These are phyloP conservation scores for Talaromyces liani DNA, from an alignment of 495 filamentous ascomycete genomes.

Conservation along the genomic window DNA sequence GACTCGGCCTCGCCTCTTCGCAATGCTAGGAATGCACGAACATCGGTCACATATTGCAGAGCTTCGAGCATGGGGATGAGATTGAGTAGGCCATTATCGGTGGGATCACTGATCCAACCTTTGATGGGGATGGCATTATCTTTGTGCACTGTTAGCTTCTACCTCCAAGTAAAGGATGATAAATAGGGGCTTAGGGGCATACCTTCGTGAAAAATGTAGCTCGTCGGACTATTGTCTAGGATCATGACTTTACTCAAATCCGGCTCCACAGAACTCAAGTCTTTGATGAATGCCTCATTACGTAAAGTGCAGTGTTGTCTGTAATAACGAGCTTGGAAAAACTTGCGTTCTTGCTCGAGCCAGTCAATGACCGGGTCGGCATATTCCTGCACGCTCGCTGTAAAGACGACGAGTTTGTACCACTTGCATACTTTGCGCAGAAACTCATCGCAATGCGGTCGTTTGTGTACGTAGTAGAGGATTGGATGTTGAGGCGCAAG, in stretches of 20 bases:
- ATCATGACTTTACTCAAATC: slow-evolving; percentile 98
- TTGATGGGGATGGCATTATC: slow-evolving; percentile 95
- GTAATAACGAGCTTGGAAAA: slow-evolving; percentile 87
- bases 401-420: slow-evolving; percentile 98
- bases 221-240: slow-evolving; percentile 93
- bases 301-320: slow-evolving; percentile 93
- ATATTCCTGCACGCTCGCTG: slow-evolving; percentile 95
- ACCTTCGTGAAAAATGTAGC: slow-evolving; percentile 99
- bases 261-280: slow-evolving; percentile 90
- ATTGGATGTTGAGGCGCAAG: slow-evolving; percentile 89
- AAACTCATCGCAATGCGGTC: slow-evolving; percentile 95
- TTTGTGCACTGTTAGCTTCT: slow-evolving; percentile 12
- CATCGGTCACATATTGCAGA: slow-evolving; percentile 92
- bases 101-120: slow-evolving; percentile 87
- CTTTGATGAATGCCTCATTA: slow-evolving; percentile 95
- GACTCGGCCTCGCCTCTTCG: slow-evolving; percentile 68
- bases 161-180: not conserved
- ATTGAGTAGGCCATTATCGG: slow-evolving; percentile 83
- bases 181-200: slow-evolving; percentile 2
- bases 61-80: slow-evolving; percentile 91
- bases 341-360: slow-evolving; percentile 94
- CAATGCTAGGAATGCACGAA: slow-evolving; percentile 79
- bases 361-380: slow-evolving; percentile 98
- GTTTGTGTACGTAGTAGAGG: slow-evolving; percentile 96
- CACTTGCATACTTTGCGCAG: slow-evolving; percentile 90